Evolutionary conservation across 2,329 filamentous ascomycete species (phyloP).

Genomic region (Talaromyces pinophilus): DNA sequence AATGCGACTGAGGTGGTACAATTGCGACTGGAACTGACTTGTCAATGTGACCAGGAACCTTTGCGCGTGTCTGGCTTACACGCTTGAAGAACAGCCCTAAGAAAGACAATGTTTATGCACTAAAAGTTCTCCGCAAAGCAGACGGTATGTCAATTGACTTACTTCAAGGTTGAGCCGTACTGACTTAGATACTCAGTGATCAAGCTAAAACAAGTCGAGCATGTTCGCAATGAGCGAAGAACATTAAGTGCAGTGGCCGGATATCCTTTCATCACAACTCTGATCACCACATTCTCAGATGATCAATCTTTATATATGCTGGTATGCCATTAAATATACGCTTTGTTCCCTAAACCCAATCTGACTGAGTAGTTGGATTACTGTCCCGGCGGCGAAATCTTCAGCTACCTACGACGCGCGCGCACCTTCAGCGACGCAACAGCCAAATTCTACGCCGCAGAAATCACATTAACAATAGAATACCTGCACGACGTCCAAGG

Average conservation of each 20-base stretch:
- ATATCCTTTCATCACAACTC: conserved; percentile 66
- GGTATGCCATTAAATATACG: conserved; percentile 34
- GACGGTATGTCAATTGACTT: conserved; percentile 43
- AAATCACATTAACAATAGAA: conserved; percentile 66
- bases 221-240: conserved; percentile 67
- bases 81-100: conserved; percentile 41
- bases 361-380: conserved; percentile 57
- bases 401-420: conserved; percentile 64
- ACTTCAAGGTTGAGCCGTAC: neutral
- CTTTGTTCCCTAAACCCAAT: no score
- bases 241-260: conserved; percentile 63
- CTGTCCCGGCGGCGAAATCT: conserved; percentile 67
- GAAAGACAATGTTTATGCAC: conserved; percentile 45
- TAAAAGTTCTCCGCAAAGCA: conserved; percentile 54
- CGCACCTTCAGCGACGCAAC: conserved; percentile 64
- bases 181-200: conserved; percentile 42
- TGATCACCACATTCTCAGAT: conserved; percentile 66
- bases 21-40: conserved; percentile 10
- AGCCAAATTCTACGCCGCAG: conserved; percentile 65
- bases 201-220: conserved; percentile 68
- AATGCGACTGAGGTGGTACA: neutral
- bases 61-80: conserved; percentile 54
- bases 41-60: conserved; percentile 44
- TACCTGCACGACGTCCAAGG: conserved; percentile 65
- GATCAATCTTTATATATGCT: conserved; percentile 59